Percentiles rank a stretch among this genome's conserved stretches.
Evolutionary conservation across 257 asterid genomes (phyloP).

Genomic region (Fraxinus americana): DNA sequence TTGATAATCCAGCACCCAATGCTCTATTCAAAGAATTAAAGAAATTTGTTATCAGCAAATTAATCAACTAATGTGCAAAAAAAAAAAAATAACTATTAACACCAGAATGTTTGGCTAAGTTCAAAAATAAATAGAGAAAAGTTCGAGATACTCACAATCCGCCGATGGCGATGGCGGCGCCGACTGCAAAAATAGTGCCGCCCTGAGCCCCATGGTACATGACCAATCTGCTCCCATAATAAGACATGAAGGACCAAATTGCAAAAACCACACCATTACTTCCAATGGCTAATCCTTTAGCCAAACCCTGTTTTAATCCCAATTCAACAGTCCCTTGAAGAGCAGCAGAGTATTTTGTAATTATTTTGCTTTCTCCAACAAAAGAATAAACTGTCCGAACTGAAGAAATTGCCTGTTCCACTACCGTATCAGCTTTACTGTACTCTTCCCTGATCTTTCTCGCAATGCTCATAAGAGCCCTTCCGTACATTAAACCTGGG

Average conservation of each 20-base stretch:
- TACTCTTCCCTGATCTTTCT: conserved; percentile 69
- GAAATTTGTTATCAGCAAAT: not conserved
- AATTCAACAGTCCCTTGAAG: conserved; percentile 73
- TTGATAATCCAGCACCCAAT: conserved; percentile 79
- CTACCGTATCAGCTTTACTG: conserved; percentile 57
- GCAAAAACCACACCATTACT: conserved; percentile 80
- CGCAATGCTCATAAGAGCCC: conserved; percentile 66
- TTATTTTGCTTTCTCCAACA: conserved; percentile 69
- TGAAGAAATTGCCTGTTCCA: conserved; percentile 82
- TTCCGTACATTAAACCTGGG: conserved; percentile 87
- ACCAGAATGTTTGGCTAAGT: no score
- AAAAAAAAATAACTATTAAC: no score
- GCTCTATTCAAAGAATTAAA: conserved; percentile 45
- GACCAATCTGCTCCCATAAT: conserved; percentile 83
- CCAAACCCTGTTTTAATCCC: conserved; percentile 78
- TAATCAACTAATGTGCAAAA: no score
- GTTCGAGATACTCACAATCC: conserved; percentile 66
- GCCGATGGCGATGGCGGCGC: conserved; percentile 74
- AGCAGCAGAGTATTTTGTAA: conserved; percentile 55
- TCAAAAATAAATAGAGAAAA: not conserved
- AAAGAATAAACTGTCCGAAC: conserved; percentile 84
- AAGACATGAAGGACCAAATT: conserved; percentile 82
- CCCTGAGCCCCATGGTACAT: conserved; percentile 81
- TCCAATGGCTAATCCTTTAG: conserved; percentile 89
- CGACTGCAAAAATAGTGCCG: conserved; percentile 86